A percentile compares a stretch with the other conserved stretches of the same genome.
These are phyloP conservation scores for Lepidium didymum DNA, from an alignment of 345 rosid species.

Conservation along the genomic window DNA sequence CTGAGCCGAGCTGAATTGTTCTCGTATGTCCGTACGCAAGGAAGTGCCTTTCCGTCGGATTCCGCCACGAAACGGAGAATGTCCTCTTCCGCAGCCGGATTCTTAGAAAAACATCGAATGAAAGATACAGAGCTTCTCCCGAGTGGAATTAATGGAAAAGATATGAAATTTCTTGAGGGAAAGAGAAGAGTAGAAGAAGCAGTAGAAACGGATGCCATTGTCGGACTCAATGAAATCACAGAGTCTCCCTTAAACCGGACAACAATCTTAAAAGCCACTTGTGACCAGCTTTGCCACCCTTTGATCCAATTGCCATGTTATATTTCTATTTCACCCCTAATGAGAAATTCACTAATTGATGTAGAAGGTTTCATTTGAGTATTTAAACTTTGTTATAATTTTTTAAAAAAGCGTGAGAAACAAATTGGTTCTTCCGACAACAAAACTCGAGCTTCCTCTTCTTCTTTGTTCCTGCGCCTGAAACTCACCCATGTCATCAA, in stretches of 20 bases:
- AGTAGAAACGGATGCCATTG: conserved; percentile 26
- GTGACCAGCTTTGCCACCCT: too few relatives aligned
- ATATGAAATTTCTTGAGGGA: conserved; percentile 13
- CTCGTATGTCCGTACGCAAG: conserved; percentile 79
- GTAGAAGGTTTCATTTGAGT: too few relatives aligned
- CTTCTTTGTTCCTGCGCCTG: too few relatives aligned
- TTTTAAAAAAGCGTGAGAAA: too few relatives aligned
- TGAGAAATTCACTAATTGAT: too few relatives aligned
- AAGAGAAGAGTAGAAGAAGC: conserved; percentile 21
- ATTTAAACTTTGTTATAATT: too few relatives aligned
- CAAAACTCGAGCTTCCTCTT: too few relatives aligned
- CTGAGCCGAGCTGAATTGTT: conserved; percentile 60
- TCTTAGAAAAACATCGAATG: conserved; percentile 28
- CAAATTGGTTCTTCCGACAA: too few relatives aligned
- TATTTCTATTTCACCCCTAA: too few relatives aligned
- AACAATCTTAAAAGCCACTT: too few relatives aligned
- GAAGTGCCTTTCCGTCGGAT: conserved; percentile 51
- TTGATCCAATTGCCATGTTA: too few relatives aligned
- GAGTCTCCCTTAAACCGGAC: conserved; percentile 12
- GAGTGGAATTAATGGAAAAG: conserved; percentile 7
- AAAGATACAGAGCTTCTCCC: conserved; percentile 9
- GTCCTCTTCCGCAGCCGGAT: conserved; percentile 38
- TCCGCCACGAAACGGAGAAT: conserved; percentile 58
- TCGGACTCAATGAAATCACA: not conserved
- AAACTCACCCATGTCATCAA: too few relatives aligned